Percentiles rank a stretch among this genome's conserved stretches.
Evolutionary conservation across 1,284 basidiomycete genomes (phyloP).

Genomic region (Tremellales sp.): DNA sequence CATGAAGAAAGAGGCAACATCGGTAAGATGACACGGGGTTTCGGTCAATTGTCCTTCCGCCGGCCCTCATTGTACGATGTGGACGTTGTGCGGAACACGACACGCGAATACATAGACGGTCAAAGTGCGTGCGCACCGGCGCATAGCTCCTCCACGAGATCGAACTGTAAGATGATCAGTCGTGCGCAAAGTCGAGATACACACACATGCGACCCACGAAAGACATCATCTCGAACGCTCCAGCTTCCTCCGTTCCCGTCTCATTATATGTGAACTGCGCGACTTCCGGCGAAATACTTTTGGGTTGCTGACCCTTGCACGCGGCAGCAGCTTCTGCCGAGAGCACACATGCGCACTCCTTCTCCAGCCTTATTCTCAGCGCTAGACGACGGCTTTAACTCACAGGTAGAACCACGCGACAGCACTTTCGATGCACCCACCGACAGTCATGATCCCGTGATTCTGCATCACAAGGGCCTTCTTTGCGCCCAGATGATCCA

Average conservation of each 20-base stretch:
- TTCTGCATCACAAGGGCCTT: slow-evolving; percentile 54
- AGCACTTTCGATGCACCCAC: slow-evolving; percentile 30
- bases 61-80: too few species aligned
- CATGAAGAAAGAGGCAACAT: too few species aligned
- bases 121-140: slow-evolving; percentile 22
- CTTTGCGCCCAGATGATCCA: slow-evolving; percentile 52
- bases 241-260: slow-evolving; percentile 27
- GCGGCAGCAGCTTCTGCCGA: slow-evolving; percentile 24
- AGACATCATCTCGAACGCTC: slow-evolving; percentile 23
- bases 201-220: slow-evolving; percentile 19
- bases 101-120: too few species aligned
- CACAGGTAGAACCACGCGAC: slow-evolving; percentile 28
- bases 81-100: too few species aligned
- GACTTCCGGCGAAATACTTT: slow-evolving; percentile 14
- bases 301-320: slow-evolving; percentile 16
- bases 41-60: too few species aligned
- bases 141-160: slow-evolving; percentile 27
- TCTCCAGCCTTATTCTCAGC: slow-evolving; percentile 19
- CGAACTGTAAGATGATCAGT: slow-evolving; percentile 28
- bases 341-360: slow-evolving; percentile 25
- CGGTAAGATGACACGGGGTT: too few species aligned
- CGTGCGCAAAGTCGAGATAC: background rate
- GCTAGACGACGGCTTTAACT: background rate
- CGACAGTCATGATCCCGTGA: slow-evolving; percentile 58
- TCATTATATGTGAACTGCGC: slow-evolving; percentile 26